Conservation (phyloP, 2,329 filamentous ascomycete species). For the Sarocladiaceae sp. region DNA sequence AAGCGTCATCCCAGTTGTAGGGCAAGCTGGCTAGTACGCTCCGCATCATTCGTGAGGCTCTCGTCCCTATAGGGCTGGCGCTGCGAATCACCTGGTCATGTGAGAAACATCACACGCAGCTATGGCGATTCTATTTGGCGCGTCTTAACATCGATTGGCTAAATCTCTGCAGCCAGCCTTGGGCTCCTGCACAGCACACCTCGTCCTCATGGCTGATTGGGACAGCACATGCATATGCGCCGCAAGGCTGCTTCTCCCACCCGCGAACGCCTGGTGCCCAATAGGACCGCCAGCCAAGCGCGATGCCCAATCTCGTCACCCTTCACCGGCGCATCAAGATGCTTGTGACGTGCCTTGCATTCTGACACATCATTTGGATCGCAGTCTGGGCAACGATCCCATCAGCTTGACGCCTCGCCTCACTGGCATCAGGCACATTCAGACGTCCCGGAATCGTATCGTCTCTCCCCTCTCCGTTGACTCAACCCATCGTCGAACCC, state of each 20-base stretch:
- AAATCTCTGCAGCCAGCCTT: conserved; percentile 2
- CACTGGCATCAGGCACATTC: no score
- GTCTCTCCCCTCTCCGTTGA: conserved; percentile 10
- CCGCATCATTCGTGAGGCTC: no score
- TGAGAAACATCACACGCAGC: conserved; percentile 2
- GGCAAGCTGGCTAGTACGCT: no score
- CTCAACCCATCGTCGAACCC: conserved; percentile 11
- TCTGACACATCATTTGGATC: not conserved
- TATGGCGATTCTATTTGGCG: not conserved
- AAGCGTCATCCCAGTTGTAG: no score
- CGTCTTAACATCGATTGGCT: conserved; percentile 1
- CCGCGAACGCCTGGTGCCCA: conserved; percentile 2
- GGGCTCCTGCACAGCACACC: conserved; percentile 2
- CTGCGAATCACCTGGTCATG: no score
- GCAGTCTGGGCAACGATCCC: not conserved
- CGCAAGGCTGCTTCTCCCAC: conserved; percentile 4
- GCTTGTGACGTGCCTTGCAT: no score
- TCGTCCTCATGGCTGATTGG: no score
- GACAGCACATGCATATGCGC: conserved; percentile 6
- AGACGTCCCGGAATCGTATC: conserved; percentile 10
- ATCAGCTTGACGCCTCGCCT: not conserved
- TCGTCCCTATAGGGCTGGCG: no score
- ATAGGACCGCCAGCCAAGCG: not conserved
- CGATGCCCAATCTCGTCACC: not conserved
- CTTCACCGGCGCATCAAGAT: no score